Conservation (phyloP, 2,329 filamentous ascomycete genomes). For the Epichloe sibirici region DNA sequence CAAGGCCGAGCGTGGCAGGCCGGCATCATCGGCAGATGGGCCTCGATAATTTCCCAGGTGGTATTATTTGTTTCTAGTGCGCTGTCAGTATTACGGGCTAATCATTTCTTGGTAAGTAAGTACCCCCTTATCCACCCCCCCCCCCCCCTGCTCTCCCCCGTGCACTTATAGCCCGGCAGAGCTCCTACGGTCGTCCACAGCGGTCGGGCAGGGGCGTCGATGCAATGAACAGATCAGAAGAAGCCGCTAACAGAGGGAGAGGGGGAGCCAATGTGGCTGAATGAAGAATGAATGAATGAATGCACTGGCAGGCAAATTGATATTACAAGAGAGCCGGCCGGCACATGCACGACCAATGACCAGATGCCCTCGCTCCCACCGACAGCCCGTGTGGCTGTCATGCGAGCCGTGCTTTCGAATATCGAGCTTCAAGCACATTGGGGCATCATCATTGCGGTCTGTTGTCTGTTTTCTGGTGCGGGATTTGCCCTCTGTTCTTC, state of each 20-base stretch:
- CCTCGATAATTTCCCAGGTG: neutral
- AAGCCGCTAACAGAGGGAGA: too few species aligned
- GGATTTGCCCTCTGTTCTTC: neutral
- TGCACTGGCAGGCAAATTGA: too few species aligned
- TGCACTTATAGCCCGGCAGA: neutral
- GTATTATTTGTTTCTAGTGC: too few species aligned
- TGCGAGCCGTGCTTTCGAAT: neutral
- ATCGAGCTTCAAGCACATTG: neutral
- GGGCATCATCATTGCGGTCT: neutral
- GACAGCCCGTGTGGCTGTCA: neutral
- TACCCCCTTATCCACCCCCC: too few species aligned
- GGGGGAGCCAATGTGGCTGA: too few species aligned
- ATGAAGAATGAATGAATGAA: too few species aligned
- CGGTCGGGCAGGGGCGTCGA: neutral
- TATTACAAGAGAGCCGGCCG: neutral
- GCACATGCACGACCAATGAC: neutral
- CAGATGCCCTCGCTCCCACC: neutral
- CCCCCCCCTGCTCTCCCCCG: neutral
- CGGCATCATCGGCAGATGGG: neutral
- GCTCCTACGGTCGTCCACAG: neutral
- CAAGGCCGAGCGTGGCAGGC: neutral
- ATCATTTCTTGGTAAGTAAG: too few species aligned
- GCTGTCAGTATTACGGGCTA: too few species aligned
- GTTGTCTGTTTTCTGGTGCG: neutral
- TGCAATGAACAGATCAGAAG: neutral